Conservation (phyloP, 306 rosid genomes). For the Inga oerstediana region DNA sequence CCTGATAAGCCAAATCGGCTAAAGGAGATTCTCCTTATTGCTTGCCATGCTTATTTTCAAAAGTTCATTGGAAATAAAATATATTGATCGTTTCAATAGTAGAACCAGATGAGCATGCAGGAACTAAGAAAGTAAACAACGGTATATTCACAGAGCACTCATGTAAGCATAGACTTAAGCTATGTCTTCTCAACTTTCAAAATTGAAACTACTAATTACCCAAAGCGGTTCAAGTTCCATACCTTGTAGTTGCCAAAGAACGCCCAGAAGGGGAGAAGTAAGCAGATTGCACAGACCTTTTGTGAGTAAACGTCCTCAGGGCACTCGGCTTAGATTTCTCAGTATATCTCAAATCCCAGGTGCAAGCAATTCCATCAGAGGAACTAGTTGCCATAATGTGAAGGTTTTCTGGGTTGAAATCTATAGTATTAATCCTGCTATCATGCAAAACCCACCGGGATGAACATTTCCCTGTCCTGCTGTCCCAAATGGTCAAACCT, state of each 20-base stretch:
- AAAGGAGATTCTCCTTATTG: neutral
- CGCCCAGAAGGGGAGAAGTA: constrained; percentile 89
- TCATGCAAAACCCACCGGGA: constrained; percentile 67
- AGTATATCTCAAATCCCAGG: constrained; percentile 84
- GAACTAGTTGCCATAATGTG: constrained; percentile 80
- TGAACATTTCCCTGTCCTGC: constrained; percentile 56
- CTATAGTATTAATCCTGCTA: constrained; percentile 68
- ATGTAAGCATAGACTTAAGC: constrained; percentile 14
- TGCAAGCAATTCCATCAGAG: constrained; percentile 80
- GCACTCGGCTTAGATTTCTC: constrained; percentile 43
- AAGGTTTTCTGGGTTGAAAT: constrained; percentile 58
- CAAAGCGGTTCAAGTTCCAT: constrained; percentile 15
- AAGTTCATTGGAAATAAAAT: neutral
- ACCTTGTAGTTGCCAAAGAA: constrained; percentile 86
- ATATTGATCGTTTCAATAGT: neutral
- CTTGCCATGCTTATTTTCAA: neutral
- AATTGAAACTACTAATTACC: neutral
- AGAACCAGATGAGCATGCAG: neutral
- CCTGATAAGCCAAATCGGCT: neutral
- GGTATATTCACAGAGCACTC: neutral
- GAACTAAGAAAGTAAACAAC: neutral
- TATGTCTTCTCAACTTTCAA: neutral
- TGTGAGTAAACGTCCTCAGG: constrained; percentile 58
- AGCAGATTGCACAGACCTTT: constrained; percentile 78
- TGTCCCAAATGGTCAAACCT: constrained; percentile 69